Percentiles rank a stretch among this genome's conserved stretches.
Evolutionary conservation across 352 stramenopile genomes (phyloP).

Genomic region (Globisporangium orthogonon): DNA sequence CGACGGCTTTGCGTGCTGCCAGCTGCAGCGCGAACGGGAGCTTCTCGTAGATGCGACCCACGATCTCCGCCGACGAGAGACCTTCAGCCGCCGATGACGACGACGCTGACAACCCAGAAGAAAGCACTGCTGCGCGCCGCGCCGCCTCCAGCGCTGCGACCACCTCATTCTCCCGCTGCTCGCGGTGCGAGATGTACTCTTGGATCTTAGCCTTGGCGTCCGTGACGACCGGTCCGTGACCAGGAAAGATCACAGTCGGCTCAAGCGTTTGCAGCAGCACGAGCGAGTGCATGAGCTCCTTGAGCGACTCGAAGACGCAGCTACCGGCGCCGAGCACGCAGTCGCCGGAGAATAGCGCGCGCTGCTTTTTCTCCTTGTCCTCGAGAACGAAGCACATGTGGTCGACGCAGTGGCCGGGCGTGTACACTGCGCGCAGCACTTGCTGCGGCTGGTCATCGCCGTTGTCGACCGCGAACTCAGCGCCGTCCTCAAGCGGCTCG

Average conservation of each 20-base stretch:
- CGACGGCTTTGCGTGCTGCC: constrained; percentile 41
- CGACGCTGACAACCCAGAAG: background rate
- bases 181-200: constrained; percentile 72
- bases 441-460: background rate
- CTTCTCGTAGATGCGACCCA: constrained; percentile 44
- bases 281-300: constrained; percentile 73
- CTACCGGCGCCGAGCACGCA: constrained; percentile 81
- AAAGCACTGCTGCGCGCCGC: background rate
- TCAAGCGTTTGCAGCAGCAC: constrained; percentile 29
- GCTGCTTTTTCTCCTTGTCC: background rate
- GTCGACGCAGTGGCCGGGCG: constrained; percentile 82
- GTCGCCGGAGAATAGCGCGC: constrained; percentile 76
- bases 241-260: constrained; percentile 58
- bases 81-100: background rate
- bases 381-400: constrained; percentile 76
- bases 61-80: constrained; percentile 40
- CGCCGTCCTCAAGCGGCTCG: constrained; percentile 25
- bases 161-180: constrained; percentile 66
- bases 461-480: constrained; percentile 27
- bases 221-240: constrained; percentile 60
- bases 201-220: constrained; percentile 63
- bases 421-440: constrained; percentile 55
- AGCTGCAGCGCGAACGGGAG: constrained; percentile 47
- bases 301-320: constrained; percentile 81
- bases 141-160: constrained; percentile 27